Percentiles rank a stretch among this genome's conserved stretches.
phyloP scores from a whole-genome alignment of 768 basidiomycete genomes.

The Trametopsis cervina region DNA sequence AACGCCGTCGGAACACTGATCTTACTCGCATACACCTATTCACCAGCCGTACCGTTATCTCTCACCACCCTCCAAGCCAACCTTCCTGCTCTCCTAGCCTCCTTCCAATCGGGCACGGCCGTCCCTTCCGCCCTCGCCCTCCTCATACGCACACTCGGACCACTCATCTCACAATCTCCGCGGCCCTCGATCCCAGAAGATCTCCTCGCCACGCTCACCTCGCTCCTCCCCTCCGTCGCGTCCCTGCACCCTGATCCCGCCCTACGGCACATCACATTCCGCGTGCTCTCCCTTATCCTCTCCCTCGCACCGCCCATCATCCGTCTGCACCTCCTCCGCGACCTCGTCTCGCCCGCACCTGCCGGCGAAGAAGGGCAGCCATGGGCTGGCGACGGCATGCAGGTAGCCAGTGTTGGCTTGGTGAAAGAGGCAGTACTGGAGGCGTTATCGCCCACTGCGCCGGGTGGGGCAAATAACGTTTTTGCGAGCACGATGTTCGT shows the following conservation, averaged over 20 bases:
- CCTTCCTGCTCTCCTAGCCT: slow-evolving; percentile 16
- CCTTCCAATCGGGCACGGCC: slow-evolving; percentile 45
- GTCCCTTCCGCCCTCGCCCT: slow-evolving; percentile 58
- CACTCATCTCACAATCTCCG: slow-evolving; percentile 9
- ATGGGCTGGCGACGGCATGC: too few species aligned
- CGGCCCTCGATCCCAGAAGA: slow-evolving; percentile 33
- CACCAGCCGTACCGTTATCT: slow-evolving; percentile 10
- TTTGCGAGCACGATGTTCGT: slow-evolving; percentile 54
- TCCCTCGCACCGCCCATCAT: slow-evolving; percentile 38
- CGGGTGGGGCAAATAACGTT: slow-evolving; percentile 24
- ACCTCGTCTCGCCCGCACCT: slow-evolving; percentile 38
- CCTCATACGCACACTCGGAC: slow-evolving; percentile 33
- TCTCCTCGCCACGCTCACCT: slow-evolving; percentile 39
- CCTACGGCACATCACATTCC: slow-evolving; percentile 54
- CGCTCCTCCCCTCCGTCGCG: slow-evolving; percentile 47
- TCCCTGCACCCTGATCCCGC: slow-evolving; percentile 55
- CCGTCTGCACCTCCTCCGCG: slow-evolving; percentile 48
- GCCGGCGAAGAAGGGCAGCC: too few species aligned
- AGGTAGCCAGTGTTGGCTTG: slow-evolving; percentile 59
- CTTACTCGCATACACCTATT: slow-evolving; percentile 24
- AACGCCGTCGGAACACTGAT: slow-evolving; percentile 17
- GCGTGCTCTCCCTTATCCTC: slow-evolving; percentile 49
- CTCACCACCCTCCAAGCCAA: slow-evolving; percentile 11
- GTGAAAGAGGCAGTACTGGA: slow-evolving; percentile 63
- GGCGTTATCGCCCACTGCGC: slow-evolving; percentile 28